These are phyloP conservation scores for Cyclocybe aegerita DNA, from an alignment of 768 basidiomycete species.

Conservation along the genomic window DNA sequence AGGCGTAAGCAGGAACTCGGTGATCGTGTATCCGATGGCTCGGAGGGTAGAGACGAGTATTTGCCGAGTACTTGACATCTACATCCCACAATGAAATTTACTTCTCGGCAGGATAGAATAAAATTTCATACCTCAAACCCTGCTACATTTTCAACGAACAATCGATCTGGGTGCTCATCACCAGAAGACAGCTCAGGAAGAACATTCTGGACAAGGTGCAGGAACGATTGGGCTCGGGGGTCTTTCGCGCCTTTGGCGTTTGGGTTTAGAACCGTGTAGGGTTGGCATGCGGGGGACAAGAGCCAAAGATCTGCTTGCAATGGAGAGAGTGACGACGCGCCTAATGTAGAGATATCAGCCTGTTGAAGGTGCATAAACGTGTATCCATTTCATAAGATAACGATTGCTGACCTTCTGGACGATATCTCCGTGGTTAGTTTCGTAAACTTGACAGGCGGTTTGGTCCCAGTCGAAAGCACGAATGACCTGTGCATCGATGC, in stretches of 20 bases:
- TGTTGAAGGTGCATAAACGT: constrained; percentile 16
- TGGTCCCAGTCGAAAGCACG: constrained; percentile 87
- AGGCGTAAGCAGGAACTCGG: constrained; percentile 71
- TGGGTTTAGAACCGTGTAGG: constrained; percentile 79
- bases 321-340: constrained; percentile 42
- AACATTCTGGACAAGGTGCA: constrained; percentile 63
- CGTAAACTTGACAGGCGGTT: constrained; percentile 68
- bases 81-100: constrained; percentile 6
- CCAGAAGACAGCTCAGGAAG: constrained; percentile 54
- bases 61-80: constrained; percentile 67
- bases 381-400: background rate
- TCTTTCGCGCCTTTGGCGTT: constrained; percentile 68
- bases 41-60: constrained; percentile 52
- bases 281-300: constrained; percentile 81
- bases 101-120: background rate
- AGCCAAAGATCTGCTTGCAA: constrained; percentile 69
- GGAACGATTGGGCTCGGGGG: constrained; percentile 74
- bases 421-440: constrained; percentile 53
- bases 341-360: constrained; percentile 64
- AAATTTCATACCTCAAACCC: constrained; percentile 67
- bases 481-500: constrained; percentile 44
- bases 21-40: constrained; percentile 51
- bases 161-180: constrained; percentile 49
- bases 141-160: constrained; percentile 80
- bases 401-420: constrained; percentile 46